These are phyloP conservation scores for Mortierella antarctica DNA, from an alignment of 192 early-diverging fungal species.

Conservation along the genomic window DNA sequence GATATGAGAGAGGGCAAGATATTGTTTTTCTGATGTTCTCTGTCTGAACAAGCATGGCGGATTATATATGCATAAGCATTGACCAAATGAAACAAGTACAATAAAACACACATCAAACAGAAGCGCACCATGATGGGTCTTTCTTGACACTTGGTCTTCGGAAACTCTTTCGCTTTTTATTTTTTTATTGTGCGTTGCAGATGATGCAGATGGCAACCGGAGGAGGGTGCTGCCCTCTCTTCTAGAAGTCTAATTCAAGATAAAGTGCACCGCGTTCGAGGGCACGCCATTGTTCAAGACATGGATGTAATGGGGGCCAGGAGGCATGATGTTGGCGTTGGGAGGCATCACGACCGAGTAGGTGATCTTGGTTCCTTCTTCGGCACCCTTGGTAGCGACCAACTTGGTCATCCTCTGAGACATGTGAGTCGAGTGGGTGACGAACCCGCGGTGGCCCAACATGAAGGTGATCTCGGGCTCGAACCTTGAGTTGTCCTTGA, in stretches of 20 bases:
- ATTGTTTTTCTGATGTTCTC: no score
- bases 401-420: conserved; percentile 54
- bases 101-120: no score
- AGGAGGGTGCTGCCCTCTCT: conserved; percentile 15
- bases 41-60: no score
- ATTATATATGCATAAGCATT: no score
- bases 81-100: no score
- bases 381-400: conserved; percentile 12
- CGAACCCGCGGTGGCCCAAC: conserved; percentile 60
- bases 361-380: conserved; percentile 23
- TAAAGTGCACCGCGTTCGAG: conserved; percentile 22
- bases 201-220: conserved; percentile 22
- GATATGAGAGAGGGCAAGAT: no score
- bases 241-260: conserved; percentile 14
- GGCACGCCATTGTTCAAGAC: conserved; percentile 52
- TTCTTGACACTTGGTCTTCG: no score
- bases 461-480: conserved; percentile 51
- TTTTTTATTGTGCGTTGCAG: conserved; percentile 33
- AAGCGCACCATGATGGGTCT: no score
- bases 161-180: background rate
- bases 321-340: conserved; percentile 45
- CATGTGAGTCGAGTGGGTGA: conserved; percentile 67
- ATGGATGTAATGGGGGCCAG: conserved; percentile 48
- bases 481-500: conserved; percentile 19
- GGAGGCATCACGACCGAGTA: conserved; percentile 39